These are phyloP conservation scores for Halenospora varia DNA, from an alignment of 495 filamentous ascomycete genomes.

Conservation along the genomic window DNA sequence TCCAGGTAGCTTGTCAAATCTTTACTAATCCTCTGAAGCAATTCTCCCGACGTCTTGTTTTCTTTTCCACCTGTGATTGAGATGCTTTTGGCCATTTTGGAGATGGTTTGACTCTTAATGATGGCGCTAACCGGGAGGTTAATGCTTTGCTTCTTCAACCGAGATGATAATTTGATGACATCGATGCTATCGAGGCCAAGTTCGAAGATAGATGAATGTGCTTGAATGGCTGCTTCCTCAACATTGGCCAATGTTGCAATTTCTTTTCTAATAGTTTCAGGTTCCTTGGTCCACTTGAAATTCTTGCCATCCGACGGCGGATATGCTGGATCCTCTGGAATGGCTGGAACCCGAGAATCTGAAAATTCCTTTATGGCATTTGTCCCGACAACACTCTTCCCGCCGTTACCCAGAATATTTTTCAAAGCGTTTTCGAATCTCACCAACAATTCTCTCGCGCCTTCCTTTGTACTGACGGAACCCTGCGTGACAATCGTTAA, in stretches of 20 bases:
- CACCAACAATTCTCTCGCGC: constrained; percentile 34
- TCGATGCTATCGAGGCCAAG: constrained; percentile 87
- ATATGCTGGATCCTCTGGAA: no score
- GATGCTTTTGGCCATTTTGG: constrained; percentile 36
- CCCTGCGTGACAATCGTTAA: constrained; percentile 52
- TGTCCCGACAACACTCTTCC: constrained; percentile 2
- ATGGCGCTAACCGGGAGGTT: constrained; percentile 60
- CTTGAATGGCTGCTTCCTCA: constrained; percentile 46
- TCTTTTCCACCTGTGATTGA: not conserved
- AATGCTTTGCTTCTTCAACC: constrained; percentile 55
- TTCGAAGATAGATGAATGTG: constrained; percentile 77
- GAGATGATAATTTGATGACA: constrained; percentile 63
- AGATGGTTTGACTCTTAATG: constrained; percentile 64
- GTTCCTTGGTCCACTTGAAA: constrained; percentile 52
- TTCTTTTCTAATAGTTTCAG: constrained; percentile 47
- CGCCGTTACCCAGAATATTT: constrained; percentile 6
- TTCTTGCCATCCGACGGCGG: no score
- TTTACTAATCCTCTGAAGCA: constrained; percentile 30
- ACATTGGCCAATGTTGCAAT: constrained; percentile 58
- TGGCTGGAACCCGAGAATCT: no score
- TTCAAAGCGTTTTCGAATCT: constrained; percentile 27
- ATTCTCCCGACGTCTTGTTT: not conserved
- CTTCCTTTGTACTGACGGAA: constrained; percentile 26
- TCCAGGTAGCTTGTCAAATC: constrained; percentile 33
- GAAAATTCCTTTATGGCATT: no score